These are phyloP conservation scores for Phytopythium helicoides DNA, from an alignment of 352 stramenopile genomes.

Conservation along the genomic window DNA sequence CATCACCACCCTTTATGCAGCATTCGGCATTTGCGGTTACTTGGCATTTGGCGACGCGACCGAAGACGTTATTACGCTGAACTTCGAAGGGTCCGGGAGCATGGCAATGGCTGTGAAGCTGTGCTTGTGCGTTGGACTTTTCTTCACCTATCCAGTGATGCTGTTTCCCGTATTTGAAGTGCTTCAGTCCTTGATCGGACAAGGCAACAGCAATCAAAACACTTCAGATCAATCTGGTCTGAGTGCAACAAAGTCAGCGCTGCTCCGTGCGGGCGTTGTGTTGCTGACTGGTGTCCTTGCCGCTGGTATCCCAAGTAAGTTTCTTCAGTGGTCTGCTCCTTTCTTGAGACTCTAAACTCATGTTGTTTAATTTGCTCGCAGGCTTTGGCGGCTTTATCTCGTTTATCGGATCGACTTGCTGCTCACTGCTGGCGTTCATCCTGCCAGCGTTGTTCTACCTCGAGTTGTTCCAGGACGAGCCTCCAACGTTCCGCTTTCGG, in stretches of 20 bases:
- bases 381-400: constrained; percentile 92
- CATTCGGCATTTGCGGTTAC: constrained; percentile 87
- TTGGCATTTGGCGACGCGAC: constrained; percentile 82
- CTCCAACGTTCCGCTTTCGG: constrained; percentile 11
- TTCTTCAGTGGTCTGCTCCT: not conserved
- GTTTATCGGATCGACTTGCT: constrained; percentile 90
- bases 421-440: constrained; percentile 88
- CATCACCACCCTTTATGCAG: constrained; percentile 85
- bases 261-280: constrained; percentile 65
- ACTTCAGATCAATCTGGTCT: constrained; percentile 7
- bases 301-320: constrained; percentile 63
- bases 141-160: constrained; percentile 93
- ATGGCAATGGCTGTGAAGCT: constrained; percentile 82
- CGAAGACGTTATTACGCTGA: constrained; percentile 88
- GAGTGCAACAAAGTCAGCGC: constrained; percentile 16
- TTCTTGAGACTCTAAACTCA: not conserved
- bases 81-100: constrained; percentile 62
- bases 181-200: constrained; percentile 32
- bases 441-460: constrained; percentile 87
- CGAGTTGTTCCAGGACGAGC: constrained; percentile 49
- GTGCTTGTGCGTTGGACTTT: constrained; percentile 83
- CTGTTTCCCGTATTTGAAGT: constrained; percentile 91
- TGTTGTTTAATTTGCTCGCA: constrained; percentile 10
- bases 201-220: constrained; percentile 5
- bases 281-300: constrained; percentile 77